These are phyloP conservation scores for Mrakia gelida DNA, from an alignment of 768 basidiomycete species.

Conservation along the genomic window DNA sequence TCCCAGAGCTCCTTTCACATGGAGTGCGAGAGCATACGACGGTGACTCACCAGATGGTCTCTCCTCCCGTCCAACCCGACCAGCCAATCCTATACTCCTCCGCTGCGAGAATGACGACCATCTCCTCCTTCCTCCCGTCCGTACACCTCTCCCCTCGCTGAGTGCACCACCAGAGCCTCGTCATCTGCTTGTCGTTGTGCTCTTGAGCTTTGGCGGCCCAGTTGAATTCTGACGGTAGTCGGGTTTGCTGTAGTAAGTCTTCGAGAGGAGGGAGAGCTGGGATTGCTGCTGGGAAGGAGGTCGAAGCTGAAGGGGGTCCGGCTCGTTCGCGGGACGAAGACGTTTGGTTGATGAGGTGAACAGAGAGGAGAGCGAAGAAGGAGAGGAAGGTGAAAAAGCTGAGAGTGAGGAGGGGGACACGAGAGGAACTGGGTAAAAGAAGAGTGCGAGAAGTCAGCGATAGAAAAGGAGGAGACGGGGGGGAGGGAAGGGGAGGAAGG, in stretches of 20 bases:
- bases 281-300: neutral
- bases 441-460: neutral
- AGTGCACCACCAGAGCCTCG: neutral
- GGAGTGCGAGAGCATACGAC: too few relatives aligned
- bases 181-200: neutral
- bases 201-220: neutral
- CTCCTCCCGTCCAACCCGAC: constrained; percentile 1
- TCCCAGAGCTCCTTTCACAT: neutral
- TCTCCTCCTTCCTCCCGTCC: neutral
- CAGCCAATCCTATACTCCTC: constrained; percentile 7
- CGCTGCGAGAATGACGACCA: neutral
- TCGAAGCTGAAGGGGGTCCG: neutral
- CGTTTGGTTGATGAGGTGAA: neutral
- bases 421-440: neutral
- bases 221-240: neutral
- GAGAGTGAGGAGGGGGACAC: neutral
- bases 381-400: neutral
- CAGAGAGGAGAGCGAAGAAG: neutral
- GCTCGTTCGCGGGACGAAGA: neutral
- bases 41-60: neutral
- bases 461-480: neutral
- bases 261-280: neutral
- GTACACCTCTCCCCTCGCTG: neutral
- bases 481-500: neutral
- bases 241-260: neutral